Percentiles rank a stretch among this genome's conserved stretches.
These are phyloP conservation scores for Fusarium veterinarium DNA, from an alignment of 2,329 filamentous ascomycete genomes.

Conservation along the genomic window DNA sequence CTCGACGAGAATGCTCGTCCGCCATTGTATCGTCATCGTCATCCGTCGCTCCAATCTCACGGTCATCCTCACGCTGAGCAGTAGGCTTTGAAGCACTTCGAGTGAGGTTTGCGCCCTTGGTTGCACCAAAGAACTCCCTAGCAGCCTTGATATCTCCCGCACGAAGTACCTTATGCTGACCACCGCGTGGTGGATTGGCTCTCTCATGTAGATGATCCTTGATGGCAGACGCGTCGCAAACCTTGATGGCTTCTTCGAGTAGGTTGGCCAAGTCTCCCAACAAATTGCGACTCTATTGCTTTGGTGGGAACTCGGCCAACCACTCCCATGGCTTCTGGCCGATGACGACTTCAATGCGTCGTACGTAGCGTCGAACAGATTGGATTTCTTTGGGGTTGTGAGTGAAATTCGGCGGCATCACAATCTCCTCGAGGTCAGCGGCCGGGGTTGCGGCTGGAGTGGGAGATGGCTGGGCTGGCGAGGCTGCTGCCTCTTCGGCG, in stretches of 20 bases:
- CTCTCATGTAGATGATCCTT: background rate
- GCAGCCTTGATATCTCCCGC: background rate
- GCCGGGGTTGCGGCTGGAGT: background rate
- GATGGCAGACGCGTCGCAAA: background rate
- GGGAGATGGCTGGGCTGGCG: background rate
- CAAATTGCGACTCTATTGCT: slow-evolving; percentile 4
- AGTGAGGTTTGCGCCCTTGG: background rate
- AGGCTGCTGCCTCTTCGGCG: background rate
- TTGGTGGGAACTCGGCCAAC: background rate
- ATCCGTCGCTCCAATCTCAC: background rate
- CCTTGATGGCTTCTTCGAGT: background rate
- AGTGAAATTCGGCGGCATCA: background rate
- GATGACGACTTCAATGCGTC: background rate
- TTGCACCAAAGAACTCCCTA: background rate
- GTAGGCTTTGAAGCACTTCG: background rate
- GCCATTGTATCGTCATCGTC: background rate
- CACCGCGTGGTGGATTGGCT: background rate
- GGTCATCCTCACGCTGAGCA: background rate
- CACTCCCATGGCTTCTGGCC: slow-evolving; percentile 16
- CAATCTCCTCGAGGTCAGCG: background rate
- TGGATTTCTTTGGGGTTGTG: background rate
- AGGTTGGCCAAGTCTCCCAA: background rate
- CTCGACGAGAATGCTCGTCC: background rate
- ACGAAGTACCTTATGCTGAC: background rate
- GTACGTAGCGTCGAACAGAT: background rate